Evolutionary conservation across 352 stramenopile genomes (phyloP).

Genomic region (Globisporangium cystogenes): DNA sequence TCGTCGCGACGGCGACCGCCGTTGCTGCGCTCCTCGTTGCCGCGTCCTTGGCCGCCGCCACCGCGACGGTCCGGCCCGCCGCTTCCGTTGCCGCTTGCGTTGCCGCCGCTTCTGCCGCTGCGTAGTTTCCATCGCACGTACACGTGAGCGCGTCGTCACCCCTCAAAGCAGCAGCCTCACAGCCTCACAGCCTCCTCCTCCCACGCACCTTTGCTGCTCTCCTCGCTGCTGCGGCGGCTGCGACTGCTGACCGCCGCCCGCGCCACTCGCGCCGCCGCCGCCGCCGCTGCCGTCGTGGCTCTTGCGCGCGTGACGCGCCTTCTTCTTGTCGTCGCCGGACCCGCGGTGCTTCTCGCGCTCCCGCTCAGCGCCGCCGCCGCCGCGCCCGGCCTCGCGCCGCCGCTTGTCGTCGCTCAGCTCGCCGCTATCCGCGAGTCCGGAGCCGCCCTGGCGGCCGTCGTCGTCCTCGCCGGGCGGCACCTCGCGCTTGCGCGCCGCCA

Average conservation of each 20-base stretch:
- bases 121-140: too few relatives aligned
- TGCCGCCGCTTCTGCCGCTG: conserved; percentile 13
- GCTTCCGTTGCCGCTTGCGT: conserved; percentile 19
- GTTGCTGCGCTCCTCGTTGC: conserved; percentile 6
- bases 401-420: conserved; percentile 8
- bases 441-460: not conserved
- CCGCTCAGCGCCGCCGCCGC: conserved; percentile 5
- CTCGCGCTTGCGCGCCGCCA: conserved; percentile 69
- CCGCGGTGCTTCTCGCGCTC: conserved; percentile 11
- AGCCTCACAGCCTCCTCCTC: too few relatives aligned
- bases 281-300: conserved; percentile 24
- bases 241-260: conserved; percentile 13
- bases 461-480: conserved; percentile 14
- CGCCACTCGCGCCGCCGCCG: not conserved
- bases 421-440: conserved; percentile 4
- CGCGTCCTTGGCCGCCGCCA: conserved; percentile 7
- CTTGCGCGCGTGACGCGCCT: conserved; percentile 30
- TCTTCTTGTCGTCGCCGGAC: conserved; percentile 46
- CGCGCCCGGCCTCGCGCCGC: conserved; percentile 1
- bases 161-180: too few relatives aligned
- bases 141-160: too few relatives aligned
- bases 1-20: conserved; percentile 23
- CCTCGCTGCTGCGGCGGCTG: conserved; percentile 27
- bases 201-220: conserved; percentile 42
- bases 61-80: conserved; percentile 1